Evolutionary conservation across 805 yeast genomes (phyloP).

Genomic region (Lipomyces starkeyi): DNA sequence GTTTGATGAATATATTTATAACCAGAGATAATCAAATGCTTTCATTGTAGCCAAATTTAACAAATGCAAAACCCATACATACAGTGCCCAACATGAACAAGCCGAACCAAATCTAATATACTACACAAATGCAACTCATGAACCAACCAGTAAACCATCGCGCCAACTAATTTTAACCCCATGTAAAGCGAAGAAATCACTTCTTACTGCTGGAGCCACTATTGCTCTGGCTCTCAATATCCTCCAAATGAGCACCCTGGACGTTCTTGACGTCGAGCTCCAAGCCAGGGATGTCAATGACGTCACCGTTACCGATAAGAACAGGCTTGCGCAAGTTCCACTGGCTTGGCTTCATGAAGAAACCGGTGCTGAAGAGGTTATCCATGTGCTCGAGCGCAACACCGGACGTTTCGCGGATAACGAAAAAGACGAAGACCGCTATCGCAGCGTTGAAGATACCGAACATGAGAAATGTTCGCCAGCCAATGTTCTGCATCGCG

Average conservation of each 20-base stretch:
- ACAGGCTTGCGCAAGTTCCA: conserved; percentile 25
- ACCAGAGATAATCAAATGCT: background rate
- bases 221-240: background rate
- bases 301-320: background rate
- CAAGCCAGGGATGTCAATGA: background rate
- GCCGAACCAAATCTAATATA: too few species aligned
- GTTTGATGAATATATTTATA: too few species aligned
- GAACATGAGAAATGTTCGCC: conserved; percentile 38
- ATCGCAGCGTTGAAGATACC: conserved; percentile 32
- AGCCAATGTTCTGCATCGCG: conserved; percentile 31
- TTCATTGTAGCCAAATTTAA: too few species aligned
- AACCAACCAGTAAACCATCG: background rate
- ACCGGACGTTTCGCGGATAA: conserved; percentile 70
- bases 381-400: conserved; percentile 79
- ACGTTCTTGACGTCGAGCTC: conserved; percentile 9
- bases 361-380: conserved; percentile 56
- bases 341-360: conserved; percentile 26
- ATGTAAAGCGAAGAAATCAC: background rate
- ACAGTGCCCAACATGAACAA: too few species aligned
- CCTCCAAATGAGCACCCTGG: background rate
- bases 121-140: too few species aligned
- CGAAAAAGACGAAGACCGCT: conserved; percentile 57
- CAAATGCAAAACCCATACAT: too few species aligned
- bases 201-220: background rate
- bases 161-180: too few species aligned